Evolutionary conservation across 2,329 filamentous ascomycete genomes (phyloP).

Genomic region (Xylariales sp.): DNA sequence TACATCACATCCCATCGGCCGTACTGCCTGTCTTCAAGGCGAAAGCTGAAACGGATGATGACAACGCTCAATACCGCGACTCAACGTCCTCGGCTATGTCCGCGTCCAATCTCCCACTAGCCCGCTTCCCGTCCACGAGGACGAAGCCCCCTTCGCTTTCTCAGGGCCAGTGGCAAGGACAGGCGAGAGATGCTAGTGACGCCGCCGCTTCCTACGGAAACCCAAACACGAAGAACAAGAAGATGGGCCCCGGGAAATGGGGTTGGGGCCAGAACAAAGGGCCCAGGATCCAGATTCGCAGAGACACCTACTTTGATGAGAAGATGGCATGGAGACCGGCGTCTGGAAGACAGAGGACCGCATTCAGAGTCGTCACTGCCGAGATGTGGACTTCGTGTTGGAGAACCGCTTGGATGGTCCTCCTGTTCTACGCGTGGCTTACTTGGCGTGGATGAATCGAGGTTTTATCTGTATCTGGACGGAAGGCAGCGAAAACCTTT

Average conservation of each 20-base stretch:
- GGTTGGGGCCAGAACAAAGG: constrained; percentile 58
- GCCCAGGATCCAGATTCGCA: constrained; percentile 64
- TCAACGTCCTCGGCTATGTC: constrained; percentile 51
- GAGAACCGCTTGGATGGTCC: constrained; percentile 71
- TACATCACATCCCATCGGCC: constrained; percentile 43
- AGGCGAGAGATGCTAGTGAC: background rate
- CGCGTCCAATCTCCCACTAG: constrained; percentile 51
- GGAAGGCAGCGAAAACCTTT: background rate
- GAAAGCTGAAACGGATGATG: constrained; percentile 63
- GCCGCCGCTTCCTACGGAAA: background rate
- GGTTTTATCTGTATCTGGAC: background rate
- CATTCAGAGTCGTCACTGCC: constrained; percentile 60
- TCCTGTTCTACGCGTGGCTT: constrained; percentile 74
- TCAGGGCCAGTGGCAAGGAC: constrained; percentile 40
- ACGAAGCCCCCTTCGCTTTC: constrained; percentile 46
- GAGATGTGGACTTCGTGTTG: constrained; percentile 73
- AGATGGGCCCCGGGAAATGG: constrained; percentile 52
- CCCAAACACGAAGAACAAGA: background rate
- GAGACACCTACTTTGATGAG: constrained; percentile 58
- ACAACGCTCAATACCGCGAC: constrained; percentile 38
- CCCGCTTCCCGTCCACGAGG: constrained; percentile 45
- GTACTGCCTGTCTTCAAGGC: constrained; percentile 64
- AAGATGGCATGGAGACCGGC: constrained; percentile 51
- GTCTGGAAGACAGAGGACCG: constrained; percentile 47
- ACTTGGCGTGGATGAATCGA: constrained; percentile 67